Conservation (phyloP, 2,329 filamentous ascomycete genomes). For the Cercospora nicotianae region DNA sequence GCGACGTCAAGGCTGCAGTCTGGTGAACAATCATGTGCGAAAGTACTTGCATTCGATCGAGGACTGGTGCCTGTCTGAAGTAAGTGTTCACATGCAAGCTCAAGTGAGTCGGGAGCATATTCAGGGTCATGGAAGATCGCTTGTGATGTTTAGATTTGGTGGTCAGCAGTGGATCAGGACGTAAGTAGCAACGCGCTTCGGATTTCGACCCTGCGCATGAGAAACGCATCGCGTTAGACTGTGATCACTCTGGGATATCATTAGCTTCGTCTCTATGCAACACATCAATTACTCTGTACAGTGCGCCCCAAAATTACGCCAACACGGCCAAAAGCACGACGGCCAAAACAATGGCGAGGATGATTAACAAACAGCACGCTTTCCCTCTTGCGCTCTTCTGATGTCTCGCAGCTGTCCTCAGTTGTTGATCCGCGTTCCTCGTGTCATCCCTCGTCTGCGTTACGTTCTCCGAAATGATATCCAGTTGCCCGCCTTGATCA, state of each 20-base stretch:
- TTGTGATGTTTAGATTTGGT: not conserved
- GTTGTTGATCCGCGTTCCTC: slow-evolving; percentile 78
- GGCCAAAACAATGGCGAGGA: slow-evolving; percentile 82
- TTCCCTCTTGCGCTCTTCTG: slow-evolving; percentile 95
- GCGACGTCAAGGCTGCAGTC: not conserved
- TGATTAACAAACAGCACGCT: slow-evolving; percentile 86
- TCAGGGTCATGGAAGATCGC: not conserved
- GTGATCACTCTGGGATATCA: not conserved
- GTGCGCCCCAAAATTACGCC: not conserved
- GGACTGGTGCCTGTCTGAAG: not conserved
- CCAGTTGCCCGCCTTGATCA: slow-evolving; percentile 86
- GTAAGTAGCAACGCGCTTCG: not conserved
- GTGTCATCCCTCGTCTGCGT: slow-evolving; percentile 80
- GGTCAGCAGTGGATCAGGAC: not conserved
- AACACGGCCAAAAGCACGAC: slow-evolving; percentile 83
- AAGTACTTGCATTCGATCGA: not conserved
- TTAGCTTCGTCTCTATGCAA: slow-evolving; percentile 1
- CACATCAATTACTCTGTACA: not conserved
- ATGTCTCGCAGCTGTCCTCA: slow-evolving; percentile 81
- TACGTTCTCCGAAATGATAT: slow-evolving; percentile 86
- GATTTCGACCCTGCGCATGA: not conserved
- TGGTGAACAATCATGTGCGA: not conserved
- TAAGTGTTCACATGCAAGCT: not conserved
- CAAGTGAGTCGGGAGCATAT: not conserved
- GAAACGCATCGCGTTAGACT: not conserved